These are phyloP conservation scores for Friedmanniomyces simplex DNA, from an alignment of 495 filamentous ascomycete species.

Conservation along the genomic window DNA sequence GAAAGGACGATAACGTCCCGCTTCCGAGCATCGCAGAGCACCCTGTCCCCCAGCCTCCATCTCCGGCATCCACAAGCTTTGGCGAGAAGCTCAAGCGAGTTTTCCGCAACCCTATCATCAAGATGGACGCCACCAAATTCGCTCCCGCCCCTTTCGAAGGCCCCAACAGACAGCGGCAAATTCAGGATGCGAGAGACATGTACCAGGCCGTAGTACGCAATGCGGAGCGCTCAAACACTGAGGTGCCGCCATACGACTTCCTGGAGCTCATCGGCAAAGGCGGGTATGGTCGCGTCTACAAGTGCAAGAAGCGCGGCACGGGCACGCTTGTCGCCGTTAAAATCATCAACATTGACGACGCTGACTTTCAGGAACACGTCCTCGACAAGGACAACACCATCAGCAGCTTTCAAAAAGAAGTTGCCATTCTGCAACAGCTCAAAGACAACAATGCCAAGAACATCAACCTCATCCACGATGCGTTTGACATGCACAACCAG, in stretches of 20 bases:
- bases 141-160: constrained; percentile 14
- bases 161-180: constrained; percentile 53
- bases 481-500: constrained; percentile 71
- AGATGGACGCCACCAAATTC: constrained; percentile 16
- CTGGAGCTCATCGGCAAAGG: constrained; percentile 90
- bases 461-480: constrained; percentile 82
- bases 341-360: constrained; percentile 86
- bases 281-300: constrained; percentile 91
- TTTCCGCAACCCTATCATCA: background rate
- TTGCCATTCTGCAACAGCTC: constrained; percentile 71
- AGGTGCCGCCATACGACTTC: constrained; percentile 57
- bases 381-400: constrained; percentile 71
- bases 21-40: constrained; percentile 10
- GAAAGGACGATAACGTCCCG: background rate
- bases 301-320: constrained; percentile 40
- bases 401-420: constrained; percentile 79
- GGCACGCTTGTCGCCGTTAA: constrained; percentile 65
- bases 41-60: background rate
- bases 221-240: constrained; percentile 26
- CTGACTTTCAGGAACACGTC: constrained; percentile 56
- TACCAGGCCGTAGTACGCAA: constrained; percentile 40
- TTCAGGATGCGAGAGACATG: constrained; percentile 93
- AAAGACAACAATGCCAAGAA: constrained; percentile 78
- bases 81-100: background rate
- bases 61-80: constrained; percentile 8